A percentile compares a stretch with the other conserved stretches of the same genome.
phyloP scores from a whole-genome alignment of 108 stramenopile species.

The Phaeodactylum tricornutum region DNA sequence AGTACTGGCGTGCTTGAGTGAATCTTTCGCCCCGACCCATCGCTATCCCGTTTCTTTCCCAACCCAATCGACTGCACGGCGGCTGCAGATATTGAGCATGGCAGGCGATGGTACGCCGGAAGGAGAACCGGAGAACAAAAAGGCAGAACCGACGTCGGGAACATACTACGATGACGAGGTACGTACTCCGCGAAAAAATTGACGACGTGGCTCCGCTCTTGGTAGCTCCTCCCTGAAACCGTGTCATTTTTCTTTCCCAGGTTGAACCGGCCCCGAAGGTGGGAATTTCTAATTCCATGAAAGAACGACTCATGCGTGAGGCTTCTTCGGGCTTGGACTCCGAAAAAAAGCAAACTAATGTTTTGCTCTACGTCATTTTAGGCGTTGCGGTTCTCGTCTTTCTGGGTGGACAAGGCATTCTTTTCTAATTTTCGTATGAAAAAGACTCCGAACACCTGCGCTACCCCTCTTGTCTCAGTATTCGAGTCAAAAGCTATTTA shows the following conservation, averaged over 20 bases:
- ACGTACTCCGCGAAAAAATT: background rate
- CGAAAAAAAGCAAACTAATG: constrained; percentile 55
- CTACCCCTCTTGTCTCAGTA: background rate
- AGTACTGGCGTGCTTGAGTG: too few species aligned
- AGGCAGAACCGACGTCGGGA: constrained; percentile 10
- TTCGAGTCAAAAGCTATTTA: background rate
- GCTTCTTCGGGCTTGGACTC: constrained; percentile 66
- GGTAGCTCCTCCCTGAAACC: background rate
- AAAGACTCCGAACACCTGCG: too few species aligned
- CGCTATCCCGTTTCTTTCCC: too few species aligned
- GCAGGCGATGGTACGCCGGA: too few species aligned
- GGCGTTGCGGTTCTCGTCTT: constrained; percentile 55
- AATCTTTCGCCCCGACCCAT: too few species aligned
- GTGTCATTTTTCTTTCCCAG: background rate
- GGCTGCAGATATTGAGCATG: too few species aligned
- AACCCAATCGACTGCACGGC: too few species aligned
- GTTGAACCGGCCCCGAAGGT: constrained; percentile 22
- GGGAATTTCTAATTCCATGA: constrained; percentile 64
- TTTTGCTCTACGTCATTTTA: constrained; percentile 58
- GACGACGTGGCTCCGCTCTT: background rate
- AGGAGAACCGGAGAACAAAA: too few species aligned
- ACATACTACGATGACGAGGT: constrained; percentile 58
- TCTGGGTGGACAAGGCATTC: constrained; percentile 57
- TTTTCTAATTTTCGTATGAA: too few species aligned
- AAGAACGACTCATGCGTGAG: constrained; percentile 49